Evolutionary conservation across 805 yeast species (phyloP).

Genomic region (Starmera dryadoides): DNA sequence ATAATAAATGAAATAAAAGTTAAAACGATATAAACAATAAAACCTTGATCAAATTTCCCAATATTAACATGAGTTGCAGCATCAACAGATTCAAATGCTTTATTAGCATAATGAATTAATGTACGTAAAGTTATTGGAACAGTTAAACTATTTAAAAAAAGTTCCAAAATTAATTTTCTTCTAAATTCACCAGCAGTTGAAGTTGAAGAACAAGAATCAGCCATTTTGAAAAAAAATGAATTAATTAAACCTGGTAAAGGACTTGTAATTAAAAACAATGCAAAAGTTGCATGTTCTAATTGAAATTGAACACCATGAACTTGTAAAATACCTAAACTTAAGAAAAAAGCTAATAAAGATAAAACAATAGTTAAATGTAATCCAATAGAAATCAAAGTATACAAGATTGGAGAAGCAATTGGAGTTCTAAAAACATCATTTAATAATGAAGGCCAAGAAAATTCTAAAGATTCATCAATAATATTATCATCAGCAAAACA

Average conservation of each 20-base stretch:
- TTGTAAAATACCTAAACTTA: slow-evolving; percentile 7
- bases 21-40: slow-evolving; percentile 6
- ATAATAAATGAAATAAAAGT: slow-evolving; percentile 8
- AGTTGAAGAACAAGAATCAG: slow-evolving; percentile 4
- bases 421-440: slow-evolving; percentile 20
- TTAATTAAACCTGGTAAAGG: slow-evolving; percentile 11
- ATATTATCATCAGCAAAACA: neutral
- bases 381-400: slow-evolving; percentile 14
- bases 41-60: neutral
- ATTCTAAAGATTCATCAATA: slow-evolving; percentile 13
- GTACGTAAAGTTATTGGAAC: slow-evolving; percentile 12
- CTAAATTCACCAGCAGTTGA: slow-evolving; percentile 1
- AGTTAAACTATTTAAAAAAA: slow-evolving; percentile 11
- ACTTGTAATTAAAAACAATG: slow-evolving; percentile 9
- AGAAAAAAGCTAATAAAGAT: slow-evolving; percentile 1
- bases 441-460: slow-evolving; percentile 19
- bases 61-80: slow-evolving; percentile 16
- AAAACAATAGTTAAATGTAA: slow-evolving; percentile 9
- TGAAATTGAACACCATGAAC: slow-evolving; percentile 9
- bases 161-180: slow-evolving; percentile 2
- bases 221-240: slow-evolving; percentile 13
- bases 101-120: slow-evolving; percentile 8
- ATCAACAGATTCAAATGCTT: slow-evolving; percentile 13
- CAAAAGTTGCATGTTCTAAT: slow-evolving; percentile 2
- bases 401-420: slow-evolving; percentile 3